Evolutionary conservation across 148 eudicot genomes (phyloP).

Genomic region (Persicaria maculosa): DNA sequence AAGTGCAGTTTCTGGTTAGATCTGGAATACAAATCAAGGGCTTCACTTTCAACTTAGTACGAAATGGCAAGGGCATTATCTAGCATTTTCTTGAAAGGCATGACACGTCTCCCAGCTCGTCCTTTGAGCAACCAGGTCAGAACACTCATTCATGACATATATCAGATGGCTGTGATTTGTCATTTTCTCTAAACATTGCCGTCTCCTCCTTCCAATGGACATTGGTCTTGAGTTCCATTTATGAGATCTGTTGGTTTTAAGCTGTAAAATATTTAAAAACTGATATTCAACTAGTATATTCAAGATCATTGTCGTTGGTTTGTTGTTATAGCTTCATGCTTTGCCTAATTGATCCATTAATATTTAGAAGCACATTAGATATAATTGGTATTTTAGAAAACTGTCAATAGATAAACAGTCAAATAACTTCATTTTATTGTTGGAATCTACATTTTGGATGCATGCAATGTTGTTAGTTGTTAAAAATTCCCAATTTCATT

Average conservation of each 20-base stretch:
- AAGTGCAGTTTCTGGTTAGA: background rate
- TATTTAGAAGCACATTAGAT: background rate
- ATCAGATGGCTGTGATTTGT: conserved; percentile 1
- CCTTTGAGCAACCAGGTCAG: conserved; percentile 30
- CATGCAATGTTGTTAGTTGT: background rate
- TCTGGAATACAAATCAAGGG: background rate
- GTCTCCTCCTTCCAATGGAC: background rate
- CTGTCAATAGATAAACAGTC: background rate
- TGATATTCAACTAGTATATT: background rate
- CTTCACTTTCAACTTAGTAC: background rate
- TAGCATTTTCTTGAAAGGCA: conserved; percentile 32
- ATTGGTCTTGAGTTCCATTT: background rate
- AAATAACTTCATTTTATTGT: background rate
- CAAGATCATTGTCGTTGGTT: background rate
- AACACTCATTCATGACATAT: background rate
- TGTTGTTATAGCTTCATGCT: background rate
- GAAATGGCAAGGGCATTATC: conserved; percentile 44
- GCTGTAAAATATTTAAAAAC: background rate
- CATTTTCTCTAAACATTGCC: background rate
- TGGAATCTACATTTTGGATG: background rate
- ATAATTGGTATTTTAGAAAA: background rate
- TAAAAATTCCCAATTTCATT: background rate
- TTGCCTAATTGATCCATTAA: background rate
- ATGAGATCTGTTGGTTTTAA: background rate
- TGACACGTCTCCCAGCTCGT: conserved; percentile 33